Evolutionary conservation across 1,139 yeast genomes (phyloP).

Genomic region (Zygosaccharomyces sapae): DNA sequence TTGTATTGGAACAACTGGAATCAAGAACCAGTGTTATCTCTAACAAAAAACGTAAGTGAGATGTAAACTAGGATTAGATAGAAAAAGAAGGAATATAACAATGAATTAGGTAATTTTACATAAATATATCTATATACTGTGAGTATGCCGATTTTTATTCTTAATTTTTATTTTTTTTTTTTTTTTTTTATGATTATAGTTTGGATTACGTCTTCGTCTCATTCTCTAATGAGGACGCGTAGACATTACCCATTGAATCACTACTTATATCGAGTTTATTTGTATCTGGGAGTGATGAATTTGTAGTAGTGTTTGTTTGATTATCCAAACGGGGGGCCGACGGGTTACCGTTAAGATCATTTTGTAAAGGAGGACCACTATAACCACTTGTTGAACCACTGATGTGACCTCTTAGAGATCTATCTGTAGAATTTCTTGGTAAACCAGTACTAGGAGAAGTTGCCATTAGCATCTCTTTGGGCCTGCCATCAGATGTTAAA

Average conservation of each 20-base stretch:
- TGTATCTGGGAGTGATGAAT: slow-evolving; percentile 26
- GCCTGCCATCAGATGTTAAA: slow-evolving; percentile 22
- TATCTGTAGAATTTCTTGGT: slow-evolving; percentile 5
- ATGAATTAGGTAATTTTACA: not conserved
- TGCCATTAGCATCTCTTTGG: slow-evolving; percentile 7
- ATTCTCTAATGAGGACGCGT: not conserved
- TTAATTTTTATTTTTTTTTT: not conserved
- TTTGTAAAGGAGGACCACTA: slow-evolving; percentile 2
- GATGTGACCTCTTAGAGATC: slow-evolving; percentile 1
- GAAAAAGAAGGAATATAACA: not conserved
- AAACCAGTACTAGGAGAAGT: slow-evolving; percentile 8
- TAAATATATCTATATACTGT: not conserved
- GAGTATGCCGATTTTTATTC: not conserved
- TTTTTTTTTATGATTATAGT: not conserved
- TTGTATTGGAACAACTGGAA: slow-evolving; percentile 38
- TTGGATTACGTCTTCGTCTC: slow-evolving; percentile 5
- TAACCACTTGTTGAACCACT: slow-evolving; percentile 1
- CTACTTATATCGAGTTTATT: slow-evolving; percentile 17
- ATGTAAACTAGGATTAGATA: slow-evolving; percentile 1
- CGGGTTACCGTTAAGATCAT: slow-evolving; percentile 12
- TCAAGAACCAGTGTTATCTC: slow-evolving; percentile 2
- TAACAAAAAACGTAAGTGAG: slow-evolving; percentile 9
- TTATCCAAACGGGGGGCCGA: slow-evolving; percentile 23
- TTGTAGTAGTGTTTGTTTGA: slow-evolving; percentile 24
- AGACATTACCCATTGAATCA: not conserved